Conservation (phyloP, 768 basidiomycete genomes). For the Tephrocybe sp. region DNA sequence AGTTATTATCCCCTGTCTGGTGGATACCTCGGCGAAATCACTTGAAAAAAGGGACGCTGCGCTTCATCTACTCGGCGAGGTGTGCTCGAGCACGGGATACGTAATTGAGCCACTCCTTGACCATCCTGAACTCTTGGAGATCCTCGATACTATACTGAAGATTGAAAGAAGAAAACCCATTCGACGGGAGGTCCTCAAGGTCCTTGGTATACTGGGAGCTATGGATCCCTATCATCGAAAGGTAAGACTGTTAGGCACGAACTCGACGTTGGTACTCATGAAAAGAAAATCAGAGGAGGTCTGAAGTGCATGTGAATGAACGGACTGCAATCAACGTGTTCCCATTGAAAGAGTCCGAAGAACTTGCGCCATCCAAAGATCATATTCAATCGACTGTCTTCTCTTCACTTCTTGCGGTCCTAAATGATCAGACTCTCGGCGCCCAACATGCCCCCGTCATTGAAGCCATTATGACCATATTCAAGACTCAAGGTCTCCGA, state of each 20-base stretch:
- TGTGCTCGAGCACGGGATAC: slow-evolving; percentile 93
- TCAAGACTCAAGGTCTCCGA: slow-evolving; percentile 94
- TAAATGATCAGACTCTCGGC: slow-evolving; percentile 85
- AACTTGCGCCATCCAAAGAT: slow-evolving; percentile 57
- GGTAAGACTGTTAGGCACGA: slow-evolving; percentile 37
- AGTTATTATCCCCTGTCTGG: slow-evolving; percentile 81
- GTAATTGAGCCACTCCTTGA: slow-evolving; percentile 89
- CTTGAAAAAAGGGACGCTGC: slow-evolving; percentile 90
- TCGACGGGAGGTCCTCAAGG: slow-evolving; percentile 86
- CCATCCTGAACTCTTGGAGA: slow-evolving; percentile 83
- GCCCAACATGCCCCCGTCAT: slow-evolving; percentile 89
- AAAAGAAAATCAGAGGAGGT: no score
- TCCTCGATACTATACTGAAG: slow-evolving; percentile 79
- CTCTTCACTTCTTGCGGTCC: slow-evolving; percentile 76
- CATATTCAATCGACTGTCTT: slow-evolving; percentile 97
- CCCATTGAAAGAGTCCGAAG: not conserved
- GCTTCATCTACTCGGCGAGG: slow-evolving; percentile 86
- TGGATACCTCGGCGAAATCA: slow-evolving; percentile 60
- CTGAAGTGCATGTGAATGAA: not conserved
- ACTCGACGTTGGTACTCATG: not conserved
- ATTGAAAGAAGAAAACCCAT: slow-evolving; percentile 71
- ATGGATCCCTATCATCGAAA: slow-evolving; percentile 93
- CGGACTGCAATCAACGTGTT: not conserved
- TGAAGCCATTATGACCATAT: slow-evolving; percentile 97
- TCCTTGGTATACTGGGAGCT: slow-evolving; percentile 92